These are phyloP conservation scores for Diaporthe destruens DNA, from an alignment of 2,329 filamentous ascomycete species.

Conservation along the genomic window DNA sequence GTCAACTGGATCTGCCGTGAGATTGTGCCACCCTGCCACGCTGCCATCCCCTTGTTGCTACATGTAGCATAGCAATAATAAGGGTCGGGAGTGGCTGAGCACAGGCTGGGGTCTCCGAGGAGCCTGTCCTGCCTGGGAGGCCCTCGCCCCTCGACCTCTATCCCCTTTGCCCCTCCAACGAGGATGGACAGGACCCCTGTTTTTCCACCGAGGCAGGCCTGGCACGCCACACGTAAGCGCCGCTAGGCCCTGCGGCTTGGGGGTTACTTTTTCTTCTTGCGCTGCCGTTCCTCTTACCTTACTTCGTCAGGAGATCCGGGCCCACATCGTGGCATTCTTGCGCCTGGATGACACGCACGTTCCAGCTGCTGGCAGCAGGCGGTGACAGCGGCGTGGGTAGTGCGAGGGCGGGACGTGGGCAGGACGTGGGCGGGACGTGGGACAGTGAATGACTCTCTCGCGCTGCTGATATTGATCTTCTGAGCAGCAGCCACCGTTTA, in stretches of 20 bases:
- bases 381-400: slow-evolving; percentile 5
- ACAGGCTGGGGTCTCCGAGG: slow-evolving; percentile 20
- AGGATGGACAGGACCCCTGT: slow-evolving; percentile 23
- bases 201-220: neutral
- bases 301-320: slow-evolving; percentile 2
- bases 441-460: slow-evolving; percentile 26
- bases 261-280: slow-evolving; percentile 8
- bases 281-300: neutral
- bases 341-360: slow-evolving; percentile 16
- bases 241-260: slow-evolving; percentile 11
- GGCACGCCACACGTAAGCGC: slow-evolving; percentile 31
- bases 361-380: slow-evolving; percentile 22
- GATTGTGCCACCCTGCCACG: slow-evolving; percentile 19
- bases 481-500: neutral
- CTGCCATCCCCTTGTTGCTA: neutral
- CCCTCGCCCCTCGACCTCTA: neutral
- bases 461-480: neutral
- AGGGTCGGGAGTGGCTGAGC: slow-evolving; percentile 29
- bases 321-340: slow-evolving; percentile 10
- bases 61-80: neutral
- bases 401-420: neutral
- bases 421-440: neutral
- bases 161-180: neutral
- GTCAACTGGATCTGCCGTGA: slow-evolving; percentile 28
- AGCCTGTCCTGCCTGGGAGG: neutral